Evolutionary conservation across 805 yeast species (phyloP).

Genomic region (Blastobotrys chiropterorum): DNA sequence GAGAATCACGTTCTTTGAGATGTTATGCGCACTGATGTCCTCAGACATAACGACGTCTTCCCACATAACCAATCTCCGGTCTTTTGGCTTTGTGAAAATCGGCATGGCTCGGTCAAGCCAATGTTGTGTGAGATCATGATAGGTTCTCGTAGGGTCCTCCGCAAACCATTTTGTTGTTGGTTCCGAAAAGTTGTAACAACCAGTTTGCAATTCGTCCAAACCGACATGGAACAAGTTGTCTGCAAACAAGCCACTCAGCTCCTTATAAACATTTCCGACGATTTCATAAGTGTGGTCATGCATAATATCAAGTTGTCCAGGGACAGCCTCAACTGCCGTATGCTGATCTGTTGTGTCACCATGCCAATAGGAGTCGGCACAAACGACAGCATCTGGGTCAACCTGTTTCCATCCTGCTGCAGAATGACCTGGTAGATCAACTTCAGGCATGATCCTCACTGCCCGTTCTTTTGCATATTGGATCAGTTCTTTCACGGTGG

Average conservation of each 20-base stretch:
- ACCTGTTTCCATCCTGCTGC: constrained; percentile 33
- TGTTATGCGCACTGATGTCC: constrained; percentile 20
- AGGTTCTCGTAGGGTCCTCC: constrained; percentile 23
- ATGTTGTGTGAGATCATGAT: constrained; percentile 27
- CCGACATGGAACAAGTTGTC: constrained; percentile 37
- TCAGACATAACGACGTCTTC: constrained; percentile 29
- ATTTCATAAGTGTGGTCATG: constrained; percentile 28
- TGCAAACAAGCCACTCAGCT: constrained; percentile 27
- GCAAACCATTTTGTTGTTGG: constrained; percentile 27
- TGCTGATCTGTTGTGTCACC: constrained; percentile 10
- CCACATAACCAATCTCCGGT: constrained; percentile 35
- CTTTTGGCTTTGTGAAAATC: constrained; percentile 22
- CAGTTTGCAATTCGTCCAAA: constrained; percentile 31
- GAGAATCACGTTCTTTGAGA: constrained; percentile 30
- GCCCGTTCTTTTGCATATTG: constrained; percentile 31
- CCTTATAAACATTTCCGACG: constrained; percentile 30
- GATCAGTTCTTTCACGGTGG: constrained; percentile 28
- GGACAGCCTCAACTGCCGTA: constrained; percentile 24
- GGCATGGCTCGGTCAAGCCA: constrained; percentile 33
- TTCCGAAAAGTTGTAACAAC: constrained; percentile 29
- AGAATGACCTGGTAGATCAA: constrained; percentile 37
- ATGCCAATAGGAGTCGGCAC: constrained; percentile 15
- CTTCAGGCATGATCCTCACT: constrained; percentile 35
- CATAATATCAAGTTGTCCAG: constrained; percentile 35
- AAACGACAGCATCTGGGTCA: constrained; percentile 28